Base-by-base conservation (phyloP, 768 basidiomycete genomes). In the Termitomyces bulborhizus region DNA sequence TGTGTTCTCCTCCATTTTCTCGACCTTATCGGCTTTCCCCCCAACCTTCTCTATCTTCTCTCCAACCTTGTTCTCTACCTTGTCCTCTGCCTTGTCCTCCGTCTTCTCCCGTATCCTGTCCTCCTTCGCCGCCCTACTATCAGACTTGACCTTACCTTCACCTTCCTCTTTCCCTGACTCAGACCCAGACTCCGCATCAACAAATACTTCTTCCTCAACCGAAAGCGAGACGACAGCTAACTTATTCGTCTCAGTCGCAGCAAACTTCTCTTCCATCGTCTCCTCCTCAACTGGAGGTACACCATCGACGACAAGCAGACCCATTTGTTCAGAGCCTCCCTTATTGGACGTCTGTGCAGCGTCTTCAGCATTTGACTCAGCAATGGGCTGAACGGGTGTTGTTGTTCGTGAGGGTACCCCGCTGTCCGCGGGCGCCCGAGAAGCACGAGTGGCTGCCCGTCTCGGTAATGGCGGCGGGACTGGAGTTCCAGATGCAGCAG, bases 391-490 rank as follows among this genome's bases (percentile, higher is more conserved):
- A 27, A 34, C 46, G 9, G 61, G 56, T n/a, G 72, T 71, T 6
- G 61, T 52, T 29, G 71, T 70, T 9, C 54, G 62, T 41, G 72
- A 65, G 40, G 67, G 61, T 42, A 67, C 65, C 4, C 46, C 63
- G 36, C 53, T 62, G 51, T 51, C 65, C 31, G 51, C 58, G 51
- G 66, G 62, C 27, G 62, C 59, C 11, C 75, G 70, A 12, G 76
- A 62, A 6, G 69, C 71, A 21, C 87, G 76, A 1, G 78, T 81
- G 46, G 84, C 78, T 0, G 87, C 87, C 44, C 87, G 73, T 41
- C 84, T 76, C 0, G 87, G 87, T 24, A 90, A 66, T 2, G 86
- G 87, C 0, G 87, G 86, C 6, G 78, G 76, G 3, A 68, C 62
- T 18, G 60, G 53, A 6, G 31, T 57, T 16, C 57, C 60, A 21